Base-by-base conservation (phyloP, 768 basidiomycete genomes). In the Leccinum longicurvipes region DNA sequence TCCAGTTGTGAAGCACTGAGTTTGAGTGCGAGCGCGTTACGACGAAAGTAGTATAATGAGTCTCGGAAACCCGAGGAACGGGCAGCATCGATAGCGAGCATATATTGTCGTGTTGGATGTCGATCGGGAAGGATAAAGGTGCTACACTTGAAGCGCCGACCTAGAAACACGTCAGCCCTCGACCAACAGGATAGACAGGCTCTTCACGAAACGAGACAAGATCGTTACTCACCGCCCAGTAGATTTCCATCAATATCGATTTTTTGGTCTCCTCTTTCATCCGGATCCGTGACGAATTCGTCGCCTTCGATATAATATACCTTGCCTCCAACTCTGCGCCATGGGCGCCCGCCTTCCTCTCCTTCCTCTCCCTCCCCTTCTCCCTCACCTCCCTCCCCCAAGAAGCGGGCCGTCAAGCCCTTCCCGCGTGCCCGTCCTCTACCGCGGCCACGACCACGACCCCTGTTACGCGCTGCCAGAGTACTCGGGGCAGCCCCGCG, bases 31-130 rank as follows among this genome's bases (percentile, higher is more conserved):
- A 93, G 84, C 0, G 85, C 84, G 60, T 96, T 97, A 6, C 93
- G 83, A 3, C 97, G 88, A 74, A 98, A 95, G 73, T 98, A 98
- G 73, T 98, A 97, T n/a, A 98, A 76, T 9, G 97, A 98, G 71
- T 98, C 97, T 47, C 93, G 84, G 74, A 93, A 98, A 4, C 97
- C 97, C 19, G 93, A 95, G 9, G 92, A 91, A 25, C 96, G 85
- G 1, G 97, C 97, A 3, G 94, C 96, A 66, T 99, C 97, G 56
- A 99, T 98, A 21, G 96, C 94, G 41, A 98, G 89, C 83, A 97
- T 91, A 74, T 97, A 99, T 57, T 84, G 79, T 45, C 88, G 82
- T 25, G 90, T 82, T 9, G 93, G 86, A 64, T 98, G 86, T 21
- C 96, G 84, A 54, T 84, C 84, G 0, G 92, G 89, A 6, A 94